Base-by-base conservation (phyloP, 2,329 filamentous ascomycete species). In the Epichloe typhina region DNA sequence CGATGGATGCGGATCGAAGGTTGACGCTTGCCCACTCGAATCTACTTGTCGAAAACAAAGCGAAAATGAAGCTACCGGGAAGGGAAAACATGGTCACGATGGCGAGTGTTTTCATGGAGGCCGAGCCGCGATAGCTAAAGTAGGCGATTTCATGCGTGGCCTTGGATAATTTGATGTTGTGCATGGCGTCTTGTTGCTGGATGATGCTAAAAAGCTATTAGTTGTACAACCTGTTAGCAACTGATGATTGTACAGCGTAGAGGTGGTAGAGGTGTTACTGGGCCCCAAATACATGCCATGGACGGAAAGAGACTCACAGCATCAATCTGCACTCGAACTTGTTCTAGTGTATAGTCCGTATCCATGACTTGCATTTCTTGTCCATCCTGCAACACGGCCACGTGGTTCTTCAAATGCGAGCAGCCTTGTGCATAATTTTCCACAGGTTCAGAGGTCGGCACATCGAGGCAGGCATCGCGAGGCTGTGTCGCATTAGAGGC, bases 51-150 rank as follows among this genome's bases (percentile, higher is more conserved):
- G 66, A 68, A 53, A 71, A 70, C n/a, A 71, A 60, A 2, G 68
- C 66, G 0, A 69, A 67, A 15, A 71, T 61, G 49, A 71, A 71
- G 50, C 64, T 71, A 0, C 68, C 68, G 0, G 69, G 68, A 2
- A 71, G 60, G 55, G 71, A 71, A 37, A 71, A 62, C 68, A 71
- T 70, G 52, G 69, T 67, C 19, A 71, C 66, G 19, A 71, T 59
- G n/a, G 69, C 69, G 21, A 71, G 54, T 7, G 67, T 70, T 59
- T 69, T 71, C 69, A 71, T 71, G 2, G 2, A 68, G 0, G 67
- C 64, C n/a, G 67, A 66, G 49, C 70, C 68, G 15, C 67, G 65
- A 50, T 67, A 64, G 50, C 62, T 68, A 13, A 62, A 64, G 23
- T 3, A 26, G 7, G 23, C 23, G 23, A 26, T 26, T 8, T 26